Evolutionary conservation across 1,139 yeast genomes (phyloP).

Genomic region (Candida freyschussii): DNA sequence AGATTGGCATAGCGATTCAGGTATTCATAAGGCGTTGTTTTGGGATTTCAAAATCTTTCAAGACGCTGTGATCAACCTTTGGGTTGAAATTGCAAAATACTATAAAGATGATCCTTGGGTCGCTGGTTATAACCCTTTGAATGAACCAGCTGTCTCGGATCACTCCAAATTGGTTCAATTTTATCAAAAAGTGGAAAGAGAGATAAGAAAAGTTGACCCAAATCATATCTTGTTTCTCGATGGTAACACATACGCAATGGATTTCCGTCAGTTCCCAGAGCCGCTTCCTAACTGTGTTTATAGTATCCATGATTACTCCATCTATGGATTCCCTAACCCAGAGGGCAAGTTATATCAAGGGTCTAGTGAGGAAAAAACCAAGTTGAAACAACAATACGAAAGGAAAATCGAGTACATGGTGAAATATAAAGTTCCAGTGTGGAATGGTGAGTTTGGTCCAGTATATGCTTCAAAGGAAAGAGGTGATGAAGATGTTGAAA

Average conservation of each 20-base stretch:
- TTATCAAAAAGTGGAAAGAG: slow-evolving; percentile 16
- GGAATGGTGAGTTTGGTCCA: slow-evolving; percentile 26
- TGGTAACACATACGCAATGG: slow-evolving; percentile 23
- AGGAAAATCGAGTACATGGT: slow-evolving; percentile 19
- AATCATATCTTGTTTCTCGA: slow-evolving; percentile 22
- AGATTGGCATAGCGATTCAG: slow-evolving; percentile 23
- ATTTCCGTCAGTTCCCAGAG: slow-evolving; percentile 19
- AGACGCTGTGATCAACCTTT: slow-evolving; percentile 20
- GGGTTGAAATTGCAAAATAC: slow-evolving; percentile 21
- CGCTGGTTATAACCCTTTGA: slow-evolving; percentile 24
- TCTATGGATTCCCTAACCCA: slow-evolving; percentile 20
- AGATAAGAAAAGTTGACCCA: slow-evolving; percentile 20
- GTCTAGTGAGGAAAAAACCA: slow-evolving; percentile 12
- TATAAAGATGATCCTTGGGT: slow-evolving; percentile 23
- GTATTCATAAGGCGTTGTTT: slow-evolving; percentile 20
- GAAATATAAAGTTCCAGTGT: slow-evolving; percentile 19
- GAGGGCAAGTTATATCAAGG: slow-evolving; percentile 8
- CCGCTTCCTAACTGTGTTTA: slow-evolving; percentile 20
- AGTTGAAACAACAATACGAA: slow-evolving; percentile 16
- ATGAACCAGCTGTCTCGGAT: slow-evolving; percentile 22
- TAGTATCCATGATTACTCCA: slow-evolving; percentile 20
- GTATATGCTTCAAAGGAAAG: slow-evolving; percentile 23
- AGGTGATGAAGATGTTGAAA: slow-evolving; percentile 17
- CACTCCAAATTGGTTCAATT: slow-evolving; percentile 18
- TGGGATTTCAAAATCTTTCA: slow-evolving; percentile 24